Evolutionary conservation across 768 basidiomycete genomes (phyloP), one percentile per base, ranked within the genome.

Genomic region (Serendipita indica): DNA sequence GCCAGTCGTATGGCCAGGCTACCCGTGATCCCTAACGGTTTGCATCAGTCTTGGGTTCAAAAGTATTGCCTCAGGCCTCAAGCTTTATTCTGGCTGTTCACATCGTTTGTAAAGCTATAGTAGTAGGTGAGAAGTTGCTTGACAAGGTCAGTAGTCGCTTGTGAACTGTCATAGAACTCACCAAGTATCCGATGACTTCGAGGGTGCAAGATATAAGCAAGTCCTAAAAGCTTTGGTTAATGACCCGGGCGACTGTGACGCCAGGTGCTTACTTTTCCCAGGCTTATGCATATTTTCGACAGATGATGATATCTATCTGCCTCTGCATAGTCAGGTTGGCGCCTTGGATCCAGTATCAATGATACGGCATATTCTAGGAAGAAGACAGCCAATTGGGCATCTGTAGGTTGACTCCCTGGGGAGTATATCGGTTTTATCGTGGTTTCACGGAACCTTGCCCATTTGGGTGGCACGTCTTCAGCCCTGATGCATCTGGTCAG

Each of bases 1-100:
- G 49, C 49, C 22, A 54, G 32, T 5, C 49, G 49, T 22, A 54
- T 54, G 22, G 49, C 49, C 30, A 54, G 10, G 22, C 49, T 54
- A n/a, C 20, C 32, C 7, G 49, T 28, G 7, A 54, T 28, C 49
- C 49, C n/a, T n/a, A n/a, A n/a, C n/a, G n/a, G n/a, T n/a, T n/a
- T n/a, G n/a, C n/a, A n/a, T n/a, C n/a, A n/a, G n/a, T n/a, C n/a
- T n/a, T n/a, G n/a, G n/a, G n/a, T n/a, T n/a, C n/a, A n/a, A n/a
- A n/a, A n/a, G n/a, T n/a, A n/a, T n/a, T n/a, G n/a, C n/a, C n/a
- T n/a, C n/a, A n/a, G n/a, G n/a, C n/a, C n/a, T n/a, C n/a, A 54
- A 4, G 16, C 49, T 33, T 54, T 54, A 30, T 27, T 33, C n/a
- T 18, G 49, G 4, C 49, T 28, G 30, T 54, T 30, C 10, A 28